phyloP scores from a whole-genome alignment of 352 stramenopile species.

The Globisporangium cylindrosporum region DNA sequence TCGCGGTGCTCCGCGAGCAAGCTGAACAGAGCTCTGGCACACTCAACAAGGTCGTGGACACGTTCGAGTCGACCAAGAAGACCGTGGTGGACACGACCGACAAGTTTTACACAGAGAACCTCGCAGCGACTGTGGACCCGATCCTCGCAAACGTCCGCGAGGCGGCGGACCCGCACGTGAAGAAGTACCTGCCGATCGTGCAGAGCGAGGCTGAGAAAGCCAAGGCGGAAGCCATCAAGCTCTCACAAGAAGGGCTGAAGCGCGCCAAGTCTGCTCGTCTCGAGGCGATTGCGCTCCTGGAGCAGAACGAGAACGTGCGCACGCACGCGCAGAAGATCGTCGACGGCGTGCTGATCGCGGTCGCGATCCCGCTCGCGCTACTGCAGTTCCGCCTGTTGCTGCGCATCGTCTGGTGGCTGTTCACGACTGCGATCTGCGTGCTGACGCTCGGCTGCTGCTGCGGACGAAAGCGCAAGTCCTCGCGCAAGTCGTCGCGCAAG shows the following conservation, averaged over 20 bases:
- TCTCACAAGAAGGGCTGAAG: slow-evolving; percentile 42
- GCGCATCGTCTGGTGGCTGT: slow-evolving; percentile 51
- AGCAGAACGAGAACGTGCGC: slow-evolving; percentile 59
- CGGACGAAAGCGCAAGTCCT: slow-evolving; percentile 40
- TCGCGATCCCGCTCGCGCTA: slow-evolving; percentile 48
- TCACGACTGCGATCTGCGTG: slow-evolving; percentile 50
- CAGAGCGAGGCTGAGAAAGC: slow-evolving; percentile 40
- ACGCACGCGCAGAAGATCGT: slow-evolving; percentile 66
- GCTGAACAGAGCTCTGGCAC: slow-evolving; percentile 40
- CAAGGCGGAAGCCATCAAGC: slow-evolving; percentile 31
- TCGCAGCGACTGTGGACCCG: slow-evolving; percentile 60
- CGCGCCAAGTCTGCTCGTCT: slow-evolving; percentile 43
- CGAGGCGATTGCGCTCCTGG: slow-evolving; percentile 51
- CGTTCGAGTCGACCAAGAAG: slow-evolving; percentile 46
- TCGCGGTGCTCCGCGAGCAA: slow-evolving; percentile 39
- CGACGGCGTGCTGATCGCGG: slow-evolving; percentile 45
- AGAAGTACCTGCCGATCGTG: slow-evolving; percentile 52
- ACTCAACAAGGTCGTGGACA: slow-evolving; percentile 49
- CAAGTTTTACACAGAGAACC: slow-evolving; percentile 68
- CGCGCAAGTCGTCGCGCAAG: slow-evolving; percentile 21
- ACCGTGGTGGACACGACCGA: slow-evolving; percentile 37
- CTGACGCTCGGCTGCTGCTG: slow-evolving; percentile 63
- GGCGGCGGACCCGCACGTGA: slow-evolving; percentile 50
- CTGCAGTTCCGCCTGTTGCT: slow-evolving; percentile 48
- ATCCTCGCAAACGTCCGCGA: slow-evolving; percentile 50